These are phyloP conservation scores for Xylariaceae sp. DNA, from an alignment of 2,329 filamentous ascomycete genomes.

Conservation along the genomic window DNA sequence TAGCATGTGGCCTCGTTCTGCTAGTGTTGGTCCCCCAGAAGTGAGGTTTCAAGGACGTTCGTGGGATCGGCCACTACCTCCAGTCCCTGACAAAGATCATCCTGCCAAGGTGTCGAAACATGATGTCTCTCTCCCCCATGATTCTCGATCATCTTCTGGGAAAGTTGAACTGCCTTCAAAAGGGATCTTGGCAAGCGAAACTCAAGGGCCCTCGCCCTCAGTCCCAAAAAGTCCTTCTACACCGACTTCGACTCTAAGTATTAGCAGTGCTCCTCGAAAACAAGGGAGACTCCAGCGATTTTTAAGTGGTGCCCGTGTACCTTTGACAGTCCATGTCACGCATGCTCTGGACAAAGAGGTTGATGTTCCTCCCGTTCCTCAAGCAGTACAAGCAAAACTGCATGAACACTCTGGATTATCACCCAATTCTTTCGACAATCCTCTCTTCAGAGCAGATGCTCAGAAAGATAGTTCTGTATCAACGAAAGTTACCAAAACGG, in stretches of 20 bases:
- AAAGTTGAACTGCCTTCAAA: background rate
- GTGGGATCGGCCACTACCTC: slow-evolving; percentile 41
- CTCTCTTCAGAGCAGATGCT: slow-evolving; percentile 48
- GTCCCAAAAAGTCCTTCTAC: slow-evolving; percentile 36
- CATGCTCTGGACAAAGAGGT: slow-evolving; percentile 41
- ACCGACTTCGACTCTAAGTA: slow-evolving; percentile 44
- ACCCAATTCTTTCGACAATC: slow-evolving; percentile 46
- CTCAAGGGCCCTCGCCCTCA: slow-evolving; percentile 35
- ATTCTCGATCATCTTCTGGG: background rate
- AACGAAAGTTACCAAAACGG: slow-evolving; percentile 39
- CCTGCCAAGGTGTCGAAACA: background rate
- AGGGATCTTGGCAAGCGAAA: slow-evolving; percentile 10
- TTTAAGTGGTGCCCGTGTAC: slow-evolving; percentile 45
- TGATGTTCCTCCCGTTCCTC: slow-evolving; percentile 46
- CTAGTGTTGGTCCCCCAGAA: background rate
- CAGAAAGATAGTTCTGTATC: slow-evolving; percentile 58
- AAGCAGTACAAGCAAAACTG: slow-evolving; percentile 46
- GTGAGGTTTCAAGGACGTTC: background rate
- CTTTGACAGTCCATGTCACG: slow-evolving; percentile 43
- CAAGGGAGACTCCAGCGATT: slow-evolving; percentile 50
- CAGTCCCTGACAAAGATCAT: slow-evolving; percentile 47
- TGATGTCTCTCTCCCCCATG: background rate
- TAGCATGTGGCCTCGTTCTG: background rate
- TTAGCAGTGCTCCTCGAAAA: slow-evolving; percentile 46
- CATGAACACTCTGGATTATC: slow-evolving; percentile 45